Evolutionary conservation across 768 basidiomycete species (phyloP).

Genomic region (Collybia sp.): DNA sequence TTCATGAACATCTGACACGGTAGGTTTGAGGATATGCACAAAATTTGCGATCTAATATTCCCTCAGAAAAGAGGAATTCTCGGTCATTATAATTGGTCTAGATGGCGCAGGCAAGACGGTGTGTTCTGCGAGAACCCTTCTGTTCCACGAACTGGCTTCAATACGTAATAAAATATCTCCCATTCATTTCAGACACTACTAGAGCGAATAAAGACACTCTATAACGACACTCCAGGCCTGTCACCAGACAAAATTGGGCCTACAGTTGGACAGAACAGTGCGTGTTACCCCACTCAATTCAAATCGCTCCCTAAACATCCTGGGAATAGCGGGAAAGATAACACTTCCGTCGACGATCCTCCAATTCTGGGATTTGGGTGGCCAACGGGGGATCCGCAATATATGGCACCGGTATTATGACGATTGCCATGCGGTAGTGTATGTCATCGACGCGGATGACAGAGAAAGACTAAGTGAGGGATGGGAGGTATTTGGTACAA

Average conservation of each 20-base stretch:
- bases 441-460: constrained; percentile 92
- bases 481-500: constrained; percentile 95
- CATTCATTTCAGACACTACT: constrained; percentile 61
- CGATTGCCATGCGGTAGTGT: constrained; percentile 95
- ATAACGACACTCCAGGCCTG: constrained; percentile 84
- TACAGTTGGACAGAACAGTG: constrained; percentile 97
- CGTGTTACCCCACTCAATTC: constrained; percentile 18
- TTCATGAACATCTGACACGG: constrained; percentile 89
- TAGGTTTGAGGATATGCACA: constrained; percentile 18
- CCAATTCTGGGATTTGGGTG: constrained; percentile 97
- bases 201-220: constrained; percentile 92
- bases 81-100: constrained; percentile 90
- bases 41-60: not conserved
- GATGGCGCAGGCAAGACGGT: constrained; percentile 94
- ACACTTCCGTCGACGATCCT: constrained; percentile 89
- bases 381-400: constrained; percentile 87
- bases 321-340: constrained; percentile 78
- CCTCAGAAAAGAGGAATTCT: constrained; percentile 81
- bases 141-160: not conserved
- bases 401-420: constrained; percentile 96
- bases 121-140: constrained; percentile 5
- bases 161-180: not conserved
- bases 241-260: constrained; percentile 91
- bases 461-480: constrained; percentile 85
- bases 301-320: not conserved